Evolutionary conservation across 2,329 filamentous ascomycete species (phyloP).

Genomic region (Aurifilum marmelostoma): DNA sequence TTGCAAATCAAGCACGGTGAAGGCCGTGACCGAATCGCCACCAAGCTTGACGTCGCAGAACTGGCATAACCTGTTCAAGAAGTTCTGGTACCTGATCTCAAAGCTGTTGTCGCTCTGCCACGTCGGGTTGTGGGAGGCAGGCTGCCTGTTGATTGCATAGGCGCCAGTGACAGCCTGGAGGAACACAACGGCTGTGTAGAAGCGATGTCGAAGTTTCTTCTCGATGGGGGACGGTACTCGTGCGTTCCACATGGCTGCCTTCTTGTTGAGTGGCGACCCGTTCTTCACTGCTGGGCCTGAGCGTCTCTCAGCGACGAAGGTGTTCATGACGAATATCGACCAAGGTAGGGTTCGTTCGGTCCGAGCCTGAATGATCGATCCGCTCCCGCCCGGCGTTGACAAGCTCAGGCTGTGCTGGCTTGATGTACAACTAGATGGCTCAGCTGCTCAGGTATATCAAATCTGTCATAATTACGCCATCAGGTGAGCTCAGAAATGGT

Average conservation of each 20-base stretch:
- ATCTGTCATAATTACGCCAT: neutral
- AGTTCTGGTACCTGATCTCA: constrained; percentile 10
- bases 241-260: neutral
- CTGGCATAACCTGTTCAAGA: constrained; percentile 27
- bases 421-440: too few species aligned
- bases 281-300: neutral
- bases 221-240: neutral
- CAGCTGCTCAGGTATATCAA: too few species aligned
- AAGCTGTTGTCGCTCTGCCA: neutral
- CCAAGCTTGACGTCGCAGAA: constrained; percentile 23
- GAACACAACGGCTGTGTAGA: constrained; percentile 14
- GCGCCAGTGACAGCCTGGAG: constrained; percentile 9
- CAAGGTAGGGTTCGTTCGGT: neutral
- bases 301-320: neutral
- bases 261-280: neutral
- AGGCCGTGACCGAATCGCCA: constrained; percentile 23
- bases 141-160: constrained; percentile 1
- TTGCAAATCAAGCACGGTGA: constrained; percentile 19
- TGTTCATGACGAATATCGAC: neutral
- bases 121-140: neutral
- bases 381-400: neutral
- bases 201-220: neutral
- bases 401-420: neutral
- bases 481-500: neutral
- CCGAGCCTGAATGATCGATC: neutral